Conservation (phyloP, 345 rosid species). For the Heritiera fomes region DNA sequence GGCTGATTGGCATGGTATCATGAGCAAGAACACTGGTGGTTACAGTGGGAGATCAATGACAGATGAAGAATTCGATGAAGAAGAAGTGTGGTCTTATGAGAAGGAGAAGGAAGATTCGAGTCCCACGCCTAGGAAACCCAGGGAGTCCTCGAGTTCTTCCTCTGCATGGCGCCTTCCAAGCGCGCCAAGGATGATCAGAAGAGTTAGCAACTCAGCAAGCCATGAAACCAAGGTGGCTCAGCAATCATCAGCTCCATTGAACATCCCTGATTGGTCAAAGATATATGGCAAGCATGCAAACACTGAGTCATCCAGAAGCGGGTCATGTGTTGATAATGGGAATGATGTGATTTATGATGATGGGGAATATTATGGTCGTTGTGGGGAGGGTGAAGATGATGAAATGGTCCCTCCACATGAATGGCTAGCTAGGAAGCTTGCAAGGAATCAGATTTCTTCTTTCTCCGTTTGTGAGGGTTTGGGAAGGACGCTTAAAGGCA, state of each 20-base stretch:
- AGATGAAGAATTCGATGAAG: constrained; percentile 74
- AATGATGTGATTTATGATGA: constrained; percentile 9
- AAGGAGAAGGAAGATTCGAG: constrained; percentile 41
- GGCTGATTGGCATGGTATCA: constrained; percentile 41
- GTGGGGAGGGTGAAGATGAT: constrained; percentile 38
- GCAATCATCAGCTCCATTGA: constrained; percentile 78
- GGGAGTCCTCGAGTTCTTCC: constrained; percentile 38
- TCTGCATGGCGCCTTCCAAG: constrained; percentile 45
- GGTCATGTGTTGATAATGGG: constrained; percentile 28
- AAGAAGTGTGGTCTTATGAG: constrained; percentile 60
- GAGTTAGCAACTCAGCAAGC: constrained; percentile 26
- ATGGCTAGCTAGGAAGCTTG: constrained; percentile 84
- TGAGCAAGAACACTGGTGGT: constrained; percentile 30
- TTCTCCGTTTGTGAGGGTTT: constrained; percentile 86
- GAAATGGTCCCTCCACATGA: constrained; percentile 89
- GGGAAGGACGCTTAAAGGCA: constrained; percentile 95
- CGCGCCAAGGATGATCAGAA: constrained; percentile 42
- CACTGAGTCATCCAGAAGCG: constrained; percentile 21
- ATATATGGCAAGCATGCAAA: constrained; percentile 54
- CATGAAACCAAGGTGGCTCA: constrained; percentile 35
- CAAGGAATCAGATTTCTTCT: constrained; percentile 77
- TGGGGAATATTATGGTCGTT: constrained; percentile 20
- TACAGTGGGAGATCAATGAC: constrained; percentile 30
- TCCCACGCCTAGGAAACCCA: constrained; percentile 40
- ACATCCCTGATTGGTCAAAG: constrained; percentile 94